A percentile compares a stretch with the other conserved stretches of the same genome.
phyloP scores from a whole-genome alignment of 129 eudicot genomes.

The Gnaphalium uliginosum region DNA sequence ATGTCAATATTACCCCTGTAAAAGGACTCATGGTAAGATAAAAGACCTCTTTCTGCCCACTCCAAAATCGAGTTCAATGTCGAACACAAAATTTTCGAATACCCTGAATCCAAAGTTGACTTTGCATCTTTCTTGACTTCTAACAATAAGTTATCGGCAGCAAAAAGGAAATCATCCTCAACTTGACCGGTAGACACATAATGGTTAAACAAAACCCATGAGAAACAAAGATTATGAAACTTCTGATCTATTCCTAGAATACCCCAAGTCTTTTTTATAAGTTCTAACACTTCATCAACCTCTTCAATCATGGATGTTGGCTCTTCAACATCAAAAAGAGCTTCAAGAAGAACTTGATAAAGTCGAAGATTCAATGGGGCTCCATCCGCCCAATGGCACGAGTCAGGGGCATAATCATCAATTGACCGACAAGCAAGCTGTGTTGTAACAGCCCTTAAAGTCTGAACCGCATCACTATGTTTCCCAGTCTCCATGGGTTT shows the following conservation, averaged over 20 bases:
- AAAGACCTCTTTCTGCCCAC: conserved; percentile 75
- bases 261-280: conserved; percentile 81
- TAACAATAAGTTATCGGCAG: conserved; percentile 58
- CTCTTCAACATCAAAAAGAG: conserved; percentile 81
- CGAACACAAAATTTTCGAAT: conserved; percentile 57
- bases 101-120: conserved; percentile 50
- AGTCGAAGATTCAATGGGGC: conserved; percentile 70
- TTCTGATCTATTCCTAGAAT: conserved; percentile 67
- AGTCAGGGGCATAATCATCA: conserved; percentile 54
- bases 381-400: conserved; percentile 96
- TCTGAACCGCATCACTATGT: conserved; percentile 61
- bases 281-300: conserved; percentile 79
- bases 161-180: conserved; percentile 76
- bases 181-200: conserved; percentile 65
- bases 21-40: conserved; percentile 64
- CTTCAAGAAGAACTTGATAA: conserved; percentile 71
- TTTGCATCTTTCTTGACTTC: conserved; percentile 68
- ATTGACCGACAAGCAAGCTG: conserved; percentile 70
- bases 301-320: conserved; percentile 74
- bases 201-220: conserved; percentile 70
- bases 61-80: conserved; percentile 50
- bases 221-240: conserved; percentile 70
- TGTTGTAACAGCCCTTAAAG: conserved; percentile 44
- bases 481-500: conserved; percentile 67
- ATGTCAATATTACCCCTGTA: conserved; percentile 62